Percentiles rank a stretch among this genome's conserved stretches.
These are phyloP conservation scores for Neonectria coccinea DNA, from an alignment of 2,329 filamentous ascomycete genomes.

Conservation along the genomic window DNA sequence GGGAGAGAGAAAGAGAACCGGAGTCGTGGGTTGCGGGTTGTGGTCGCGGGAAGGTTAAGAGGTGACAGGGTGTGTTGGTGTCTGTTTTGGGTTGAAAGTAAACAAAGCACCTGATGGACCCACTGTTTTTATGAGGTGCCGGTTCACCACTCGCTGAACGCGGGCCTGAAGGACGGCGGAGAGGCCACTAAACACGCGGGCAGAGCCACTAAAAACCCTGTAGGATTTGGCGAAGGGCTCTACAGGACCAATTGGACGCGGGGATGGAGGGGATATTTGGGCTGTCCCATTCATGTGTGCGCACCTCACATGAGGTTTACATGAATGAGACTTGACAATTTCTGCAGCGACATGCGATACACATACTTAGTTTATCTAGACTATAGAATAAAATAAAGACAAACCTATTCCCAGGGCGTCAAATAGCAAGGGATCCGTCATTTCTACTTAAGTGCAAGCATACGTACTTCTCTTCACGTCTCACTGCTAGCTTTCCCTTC, in stretches of 20 bases:
- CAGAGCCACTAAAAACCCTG: constrained; percentile 22
- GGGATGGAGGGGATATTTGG: background rate
- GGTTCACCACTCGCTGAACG: constrained; percentile 14
- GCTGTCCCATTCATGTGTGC: constrained; percentile 16
- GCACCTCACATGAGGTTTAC: constrained; percentile 7
- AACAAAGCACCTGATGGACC: constrained; percentile 45
- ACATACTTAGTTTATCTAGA: background rate
- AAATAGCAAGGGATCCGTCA: too few species aligned
- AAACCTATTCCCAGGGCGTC: background rate
- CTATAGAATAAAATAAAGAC: background rate
- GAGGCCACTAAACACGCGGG: constrained; percentile 9
- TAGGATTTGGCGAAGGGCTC: constrained; percentile 2
- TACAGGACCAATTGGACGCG: constrained; percentile 2
- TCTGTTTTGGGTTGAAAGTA: constrained; percentile 52
- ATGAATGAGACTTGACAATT: background rate
- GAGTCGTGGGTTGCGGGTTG: constrained; percentile 40
- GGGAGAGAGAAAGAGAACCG: constrained; percentile 33
- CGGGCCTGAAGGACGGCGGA: background rate
- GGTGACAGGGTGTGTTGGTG: constrained; percentile 32
- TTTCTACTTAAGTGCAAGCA: background rate
- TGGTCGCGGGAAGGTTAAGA: constrained; percentile 34
- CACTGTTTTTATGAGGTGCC: constrained; percentile 12
- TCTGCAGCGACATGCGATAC: background rate
- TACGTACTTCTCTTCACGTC: background rate
- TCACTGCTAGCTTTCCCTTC: background rate